Percentiles rank a stretch among this genome's conserved stretches.
Conservation (phyloP, 805 yeast species). For the Isabelozyma rhagii region DNA sequence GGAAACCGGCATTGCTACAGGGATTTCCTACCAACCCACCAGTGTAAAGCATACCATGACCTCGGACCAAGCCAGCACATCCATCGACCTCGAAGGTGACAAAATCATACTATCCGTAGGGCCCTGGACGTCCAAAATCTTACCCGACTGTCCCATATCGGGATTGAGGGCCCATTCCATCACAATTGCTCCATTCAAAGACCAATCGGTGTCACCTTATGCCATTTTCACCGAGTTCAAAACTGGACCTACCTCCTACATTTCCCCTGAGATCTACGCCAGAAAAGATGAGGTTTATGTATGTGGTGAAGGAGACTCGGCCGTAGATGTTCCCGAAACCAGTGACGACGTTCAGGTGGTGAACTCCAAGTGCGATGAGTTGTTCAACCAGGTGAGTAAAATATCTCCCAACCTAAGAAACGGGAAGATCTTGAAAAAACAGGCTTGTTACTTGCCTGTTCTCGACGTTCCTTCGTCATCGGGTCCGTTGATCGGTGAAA, state of each 20-base stretch:
- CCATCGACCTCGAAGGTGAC: constrained; percentile 51
- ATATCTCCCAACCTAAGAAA: constrained; percentile 64
- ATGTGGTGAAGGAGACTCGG: constrained; percentile 95
- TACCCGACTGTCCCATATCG: constrained; percentile 91
- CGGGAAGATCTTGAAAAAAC: constrained; percentile 77
- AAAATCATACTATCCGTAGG: constrained; percentile 86
- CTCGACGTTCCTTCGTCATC: constrained; percentile 87
- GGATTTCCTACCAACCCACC: constrained; percentile 61
- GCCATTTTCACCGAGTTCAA: constrained; percentile 92
- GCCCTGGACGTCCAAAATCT: constrained; percentile 91
- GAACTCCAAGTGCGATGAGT: constrained; percentile 80
- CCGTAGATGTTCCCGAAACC: constrained; percentile 88
- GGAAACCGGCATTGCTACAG: constrained; percentile 65
- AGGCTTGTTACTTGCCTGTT: constrained; percentile 95
- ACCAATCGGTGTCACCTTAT: constrained; percentile 75
- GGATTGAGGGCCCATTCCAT: constrained; percentile 95
- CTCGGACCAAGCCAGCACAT: constrained; percentile 21
- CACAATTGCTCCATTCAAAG: constrained; percentile 76
- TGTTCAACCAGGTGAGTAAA: constrained; percentile 77
- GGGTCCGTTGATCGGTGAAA: constrained; percentile 93
- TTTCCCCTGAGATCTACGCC: constrained; percentile 92
- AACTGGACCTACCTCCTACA: constrained; percentile 62
- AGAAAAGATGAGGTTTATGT: constrained; percentile 94
- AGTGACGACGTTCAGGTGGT: constrained; percentile 92
- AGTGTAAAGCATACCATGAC: constrained; percentile 26